Evolutionary conservation across 371 early-diverging fungal species (phyloP).

Genomic region (Mucor sp.): DNA sequence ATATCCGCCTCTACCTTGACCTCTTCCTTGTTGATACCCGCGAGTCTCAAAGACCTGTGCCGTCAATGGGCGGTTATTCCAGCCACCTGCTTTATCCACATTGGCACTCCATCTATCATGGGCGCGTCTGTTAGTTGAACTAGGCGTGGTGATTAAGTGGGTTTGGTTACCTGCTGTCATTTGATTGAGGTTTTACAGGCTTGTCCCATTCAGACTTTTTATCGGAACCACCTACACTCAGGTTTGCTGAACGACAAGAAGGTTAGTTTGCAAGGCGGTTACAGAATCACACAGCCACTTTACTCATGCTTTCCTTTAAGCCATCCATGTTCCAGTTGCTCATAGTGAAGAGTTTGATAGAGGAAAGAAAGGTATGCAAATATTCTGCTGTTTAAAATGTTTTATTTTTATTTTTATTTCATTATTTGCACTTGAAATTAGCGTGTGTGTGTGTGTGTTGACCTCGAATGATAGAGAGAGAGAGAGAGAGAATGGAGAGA

Average conservation of each 20-base stretch:
- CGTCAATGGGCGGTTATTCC: neutral
- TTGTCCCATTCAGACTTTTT: slow-evolving; percentile 8
- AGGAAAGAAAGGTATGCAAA: neutral
- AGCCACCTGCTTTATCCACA: neutral
- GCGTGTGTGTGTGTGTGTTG: no score
- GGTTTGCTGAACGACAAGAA: neutral
- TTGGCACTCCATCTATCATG: slow-evolving; percentile 2
- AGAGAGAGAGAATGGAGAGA: no score
- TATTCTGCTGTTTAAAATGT: neutral
- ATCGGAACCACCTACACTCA: slow-evolving; percentile 1
- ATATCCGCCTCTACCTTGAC: neutral
- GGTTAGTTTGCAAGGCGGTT: neutral
- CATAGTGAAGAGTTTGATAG: slow-evolving; percentile 2
- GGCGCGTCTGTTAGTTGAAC: no score
- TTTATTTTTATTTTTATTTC: neutral
- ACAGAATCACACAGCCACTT: neutral
- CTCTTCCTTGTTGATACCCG: no score
- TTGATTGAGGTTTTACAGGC: neutral
- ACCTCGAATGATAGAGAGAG: no score
- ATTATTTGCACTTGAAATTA: no score
- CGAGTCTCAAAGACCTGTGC: neutral
- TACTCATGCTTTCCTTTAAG: slow-evolving; percentile 12
- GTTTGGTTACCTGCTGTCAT: slow-evolving; percentile 1
- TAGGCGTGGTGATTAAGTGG: neutral
- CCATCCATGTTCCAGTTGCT: slow-evolving; percentile 16